Conservation (phyloP, 75 land plant genomes). For the Sequoia sempervirens region DNA sequence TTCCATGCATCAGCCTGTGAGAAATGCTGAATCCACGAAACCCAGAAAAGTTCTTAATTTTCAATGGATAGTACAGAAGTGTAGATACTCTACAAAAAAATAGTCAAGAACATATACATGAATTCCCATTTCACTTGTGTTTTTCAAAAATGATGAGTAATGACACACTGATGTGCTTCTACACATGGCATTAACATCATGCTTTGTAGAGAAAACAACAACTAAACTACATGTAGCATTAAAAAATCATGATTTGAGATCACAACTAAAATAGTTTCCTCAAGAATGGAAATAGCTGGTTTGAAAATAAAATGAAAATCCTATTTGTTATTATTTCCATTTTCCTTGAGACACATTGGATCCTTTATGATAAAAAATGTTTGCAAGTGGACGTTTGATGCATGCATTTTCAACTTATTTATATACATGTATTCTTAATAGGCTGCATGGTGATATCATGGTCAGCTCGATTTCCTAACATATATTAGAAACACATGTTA, state of each 20-base stretch:
- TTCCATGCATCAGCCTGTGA: constrained; percentile 87
- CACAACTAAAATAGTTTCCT: not conserved
- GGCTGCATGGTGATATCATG: no score
- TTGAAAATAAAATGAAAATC: not conserved
- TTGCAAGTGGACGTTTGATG: no score
- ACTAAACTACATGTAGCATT: not conserved
- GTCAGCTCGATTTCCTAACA: no score
- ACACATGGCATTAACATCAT: not conserved
- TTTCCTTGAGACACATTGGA: no score
- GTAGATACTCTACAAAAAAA: no score
- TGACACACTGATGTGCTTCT: not conserved
- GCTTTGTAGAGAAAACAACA: not conserved
- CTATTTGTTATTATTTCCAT: not conserved
- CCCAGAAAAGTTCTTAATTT: not conserved
- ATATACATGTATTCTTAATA: no score
- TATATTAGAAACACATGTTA: no score
- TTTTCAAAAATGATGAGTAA: not conserved
- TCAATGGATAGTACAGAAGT: not conserved
- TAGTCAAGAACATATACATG: no score
- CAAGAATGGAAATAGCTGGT: not conserved
- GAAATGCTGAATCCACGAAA: constrained; percentile 53
- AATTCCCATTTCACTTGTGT: not conserved
- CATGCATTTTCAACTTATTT: no score
- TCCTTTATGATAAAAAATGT: no score
- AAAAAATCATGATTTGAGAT: not conserved